Base-by-base conservation (phyloP, 2,329 filamentous ascomycete species). In the Penicillium sp. region DNA sequence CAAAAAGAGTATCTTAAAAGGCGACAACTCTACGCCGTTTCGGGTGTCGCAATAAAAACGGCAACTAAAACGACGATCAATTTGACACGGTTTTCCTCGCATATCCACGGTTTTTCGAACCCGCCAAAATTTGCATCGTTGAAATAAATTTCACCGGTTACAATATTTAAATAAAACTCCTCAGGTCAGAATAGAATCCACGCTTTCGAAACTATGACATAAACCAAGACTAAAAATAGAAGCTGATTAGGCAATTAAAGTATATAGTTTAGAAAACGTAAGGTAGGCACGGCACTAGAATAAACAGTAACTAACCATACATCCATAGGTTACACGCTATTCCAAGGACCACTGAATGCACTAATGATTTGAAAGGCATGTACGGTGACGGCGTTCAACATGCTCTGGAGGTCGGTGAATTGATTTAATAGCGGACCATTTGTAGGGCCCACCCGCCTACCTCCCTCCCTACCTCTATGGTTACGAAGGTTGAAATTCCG, bases 401-500 rank as follows among this genome's bases (percentile, higher is more conserved):
- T 25, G 24, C 24, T 35, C 44, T 29, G 33, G 44, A 46, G 33
- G 33, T 29, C 44, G 44, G 44, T 46, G 44, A 38, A 40, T 46
- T 13, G 28, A 25, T 25, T 25, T 25, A 46, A 27, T 39, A 23
- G 8, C 13, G 35, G 44, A 20, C 24, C 24, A 39, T 46, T 46
- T 24, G 44, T 33, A 29, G n/a, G 44, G 33, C 44, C 43, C 44
- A 43, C 37, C 41, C 41, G 41, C 27, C 27, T 10, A 31, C 29
- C 27, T 43, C 27, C 29, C 13, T 25, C 24, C 24, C 24, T 6
- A 25, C 24, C 24, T 25, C 24, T 43, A 5, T 43, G 15, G 31
- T 47, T 49, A 49, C 9, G 40, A 38, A 35, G 48, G 44, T 40
- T 50, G 32, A 46, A 47, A 50, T 23, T 50, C 48, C 27, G 39